phyloP scores from a whole-genome alignment of 129 eudicot species.

The Pittosporum tobira region DNA sequence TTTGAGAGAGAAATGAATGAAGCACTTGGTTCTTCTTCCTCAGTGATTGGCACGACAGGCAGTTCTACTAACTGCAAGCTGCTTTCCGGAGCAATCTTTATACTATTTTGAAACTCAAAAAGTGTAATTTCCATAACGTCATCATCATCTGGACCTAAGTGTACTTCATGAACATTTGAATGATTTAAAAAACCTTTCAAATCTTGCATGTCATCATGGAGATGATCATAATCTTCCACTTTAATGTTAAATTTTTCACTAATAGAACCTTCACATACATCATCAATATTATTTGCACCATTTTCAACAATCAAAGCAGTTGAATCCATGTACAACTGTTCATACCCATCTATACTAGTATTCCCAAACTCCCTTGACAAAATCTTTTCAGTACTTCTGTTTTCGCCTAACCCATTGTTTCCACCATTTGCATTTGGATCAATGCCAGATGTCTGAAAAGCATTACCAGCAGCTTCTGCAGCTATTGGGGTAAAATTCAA shows the following conservation, averaged over 20 bases:
- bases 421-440: constrained; percentile 12
- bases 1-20: constrained; percentile 17
- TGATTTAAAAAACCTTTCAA: not conserved
- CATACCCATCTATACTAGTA: not conserved
- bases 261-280: constrained; percentile 12
- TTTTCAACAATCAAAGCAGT: constrained; percentile 12
- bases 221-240: not conserved
- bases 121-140: not conserved
- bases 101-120: constrained; percentile 15
- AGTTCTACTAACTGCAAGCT: constrained; percentile 3
- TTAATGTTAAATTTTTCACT: no score
- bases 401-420: not conserved
- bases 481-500: not conserved
- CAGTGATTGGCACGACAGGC: constrained; percentile 10
- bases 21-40: constrained; percentile 20
- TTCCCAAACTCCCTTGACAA: constrained; percentile 16
- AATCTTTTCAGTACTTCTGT: not conserved
- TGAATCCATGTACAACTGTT: constrained; percentile 1
- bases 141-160: constrained; percentile 8
- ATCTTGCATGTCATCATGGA: not conserved
- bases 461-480: not conserved
- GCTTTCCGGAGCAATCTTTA: constrained; percentile 18
- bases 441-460: not conserved
- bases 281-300: constrained; percentile 8
- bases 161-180: constrained; percentile 1